Evolutionary conservation across 1,284 basidiomycete species (phyloP).

Genomic region (Apiotrichum sp.): DNA sequence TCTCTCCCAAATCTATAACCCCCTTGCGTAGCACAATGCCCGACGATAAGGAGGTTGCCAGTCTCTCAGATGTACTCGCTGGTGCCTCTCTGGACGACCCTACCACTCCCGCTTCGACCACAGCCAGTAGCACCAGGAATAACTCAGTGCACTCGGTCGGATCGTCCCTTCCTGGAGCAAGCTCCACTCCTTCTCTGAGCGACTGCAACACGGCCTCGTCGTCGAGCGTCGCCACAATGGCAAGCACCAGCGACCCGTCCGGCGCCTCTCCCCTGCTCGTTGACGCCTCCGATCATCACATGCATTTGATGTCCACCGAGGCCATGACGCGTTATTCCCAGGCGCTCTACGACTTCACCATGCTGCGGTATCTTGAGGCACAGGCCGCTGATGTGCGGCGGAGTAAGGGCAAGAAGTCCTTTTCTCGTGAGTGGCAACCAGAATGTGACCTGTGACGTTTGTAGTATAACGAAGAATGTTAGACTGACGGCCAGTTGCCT

Average conservation of each 20-base stretch:
- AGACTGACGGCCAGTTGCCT: too few species aligned
- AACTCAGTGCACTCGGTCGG: too few species aligned
- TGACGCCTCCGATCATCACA: not conserved
- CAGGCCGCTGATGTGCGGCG: not conserved
- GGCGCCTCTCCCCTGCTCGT: not conserved
- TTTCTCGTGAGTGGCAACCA: not conserved
- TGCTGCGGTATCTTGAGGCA: not conserved
- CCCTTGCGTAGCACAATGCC: not conserved
- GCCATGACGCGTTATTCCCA: not conserved
- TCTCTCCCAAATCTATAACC: not conserved
- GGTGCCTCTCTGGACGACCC: not conserved
- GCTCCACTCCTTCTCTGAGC: not conserved
- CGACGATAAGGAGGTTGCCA: not conserved
- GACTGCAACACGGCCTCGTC: not conserved
- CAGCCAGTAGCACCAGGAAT: not conserved
- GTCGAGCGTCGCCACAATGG: not conserved
- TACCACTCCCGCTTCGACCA: not conserved
- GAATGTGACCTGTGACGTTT: too few species aligned
- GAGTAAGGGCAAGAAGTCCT: not conserved
- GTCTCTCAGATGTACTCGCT: not conserved
- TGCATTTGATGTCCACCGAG: not conserved
- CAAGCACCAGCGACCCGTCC: not conserved
- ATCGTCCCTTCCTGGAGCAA: not conserved
- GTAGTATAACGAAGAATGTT: too few species aligned
- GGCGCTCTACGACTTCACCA: conserved; percentile 3